Conservation (phyloP, 352 stramenopile species). For the Globisporangium okanoganense region DNA sequence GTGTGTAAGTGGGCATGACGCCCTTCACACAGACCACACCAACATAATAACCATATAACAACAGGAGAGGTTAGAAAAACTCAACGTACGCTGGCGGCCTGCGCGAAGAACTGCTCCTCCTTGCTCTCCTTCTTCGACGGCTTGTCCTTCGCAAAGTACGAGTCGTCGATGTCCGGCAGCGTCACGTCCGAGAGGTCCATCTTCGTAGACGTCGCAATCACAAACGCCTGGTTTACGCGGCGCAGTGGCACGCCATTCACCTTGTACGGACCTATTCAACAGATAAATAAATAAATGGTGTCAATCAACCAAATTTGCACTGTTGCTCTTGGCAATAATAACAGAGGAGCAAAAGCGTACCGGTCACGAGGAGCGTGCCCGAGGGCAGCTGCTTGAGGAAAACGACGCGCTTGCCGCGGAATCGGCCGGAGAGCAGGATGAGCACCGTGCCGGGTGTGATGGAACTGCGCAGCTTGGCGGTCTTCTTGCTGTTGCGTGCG, state of each 20-base stretch:
- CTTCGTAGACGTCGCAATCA: slow-evolving; percentile 98
- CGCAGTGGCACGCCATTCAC: slow-evolving; percentile 98
- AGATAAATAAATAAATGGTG: not conserved
- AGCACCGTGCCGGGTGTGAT: slow-evolving; percentile 97
- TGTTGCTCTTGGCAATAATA: slow-evolving; percentile 54
- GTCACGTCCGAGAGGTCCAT: slow-evolving; percentile 92
- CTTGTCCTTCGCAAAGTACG: slow-evolving; percentile 96
- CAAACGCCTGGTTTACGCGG: slow-evolving; percentile 98
- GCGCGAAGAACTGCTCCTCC: slow-evolving; percentile 98
- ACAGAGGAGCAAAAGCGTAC: slow-evolving; percentile 32
- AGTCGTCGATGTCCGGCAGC: slow-evolving; percentile 93
- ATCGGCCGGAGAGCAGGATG: slow-evolving; percentile 97
- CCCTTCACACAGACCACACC: not conserved
- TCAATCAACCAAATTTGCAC: not conserved
- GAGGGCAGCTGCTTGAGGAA: slow-evolving; percentile 98
- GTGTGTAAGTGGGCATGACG: not conserved
- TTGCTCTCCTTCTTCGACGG: slow-evolving; percentile 85
- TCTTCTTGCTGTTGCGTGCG: slow-evolving; percentile 79
- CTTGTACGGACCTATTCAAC: slow-evolving; percentile 94
- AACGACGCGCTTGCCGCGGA: slow-evolving; percentile 98
- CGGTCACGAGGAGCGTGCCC: slow-evolving; percentile 96
- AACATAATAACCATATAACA: not conserved
- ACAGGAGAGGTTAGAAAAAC: not conserved
- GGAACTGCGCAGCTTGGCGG: slow-evolving; percentile 92
- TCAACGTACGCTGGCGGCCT: slow-evolving; percentile 75